phyloP scores from a whole-genome alignment of 306 rosid genomes.

The Lithocarpus polystachyus region DNA sequence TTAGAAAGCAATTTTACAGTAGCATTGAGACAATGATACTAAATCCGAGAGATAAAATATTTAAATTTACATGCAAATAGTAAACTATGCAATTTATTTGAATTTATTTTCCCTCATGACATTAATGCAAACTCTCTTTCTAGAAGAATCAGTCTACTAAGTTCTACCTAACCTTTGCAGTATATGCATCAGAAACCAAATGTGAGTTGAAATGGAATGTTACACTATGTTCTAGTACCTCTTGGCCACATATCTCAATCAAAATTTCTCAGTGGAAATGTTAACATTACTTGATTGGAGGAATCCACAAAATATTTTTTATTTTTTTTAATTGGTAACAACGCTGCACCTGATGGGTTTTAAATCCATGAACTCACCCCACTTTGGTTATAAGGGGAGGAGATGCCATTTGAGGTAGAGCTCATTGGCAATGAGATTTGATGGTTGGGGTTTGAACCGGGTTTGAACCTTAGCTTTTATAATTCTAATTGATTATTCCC shows the following conservation, averaged over 20 bases:
- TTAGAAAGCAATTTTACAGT: constrained; percentile 19
- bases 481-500: too few relatives aligned
- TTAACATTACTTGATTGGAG: background rate
- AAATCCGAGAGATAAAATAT: background rate
- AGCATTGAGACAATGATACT: background rate
- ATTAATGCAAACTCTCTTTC: background rate
- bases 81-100: too few relatives aligned
- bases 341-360: too few relatives aligned
- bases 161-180: background rate
- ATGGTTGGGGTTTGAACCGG: too few relatives aligned
- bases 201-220: background rate
- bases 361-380: too few relatives aligned
- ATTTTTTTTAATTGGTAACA: too few relatives aligned
- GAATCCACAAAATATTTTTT: too few relatives aligned
- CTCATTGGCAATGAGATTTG: too few relatives aligned
- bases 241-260: background rate
- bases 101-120: background rate
- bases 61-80: background rate
- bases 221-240: background rate
- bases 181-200: background rate
- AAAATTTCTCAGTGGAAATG: background rate
- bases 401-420: too few relatives aligned
- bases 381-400: too few relatives aligned
- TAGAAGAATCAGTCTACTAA: background rate
- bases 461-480: too few relatives aligned